These are phyloP conservation scores for Triglochin maritima DNA, from an alignment of 106 monocot genomes.

Conservation along the genomic window DNA sequence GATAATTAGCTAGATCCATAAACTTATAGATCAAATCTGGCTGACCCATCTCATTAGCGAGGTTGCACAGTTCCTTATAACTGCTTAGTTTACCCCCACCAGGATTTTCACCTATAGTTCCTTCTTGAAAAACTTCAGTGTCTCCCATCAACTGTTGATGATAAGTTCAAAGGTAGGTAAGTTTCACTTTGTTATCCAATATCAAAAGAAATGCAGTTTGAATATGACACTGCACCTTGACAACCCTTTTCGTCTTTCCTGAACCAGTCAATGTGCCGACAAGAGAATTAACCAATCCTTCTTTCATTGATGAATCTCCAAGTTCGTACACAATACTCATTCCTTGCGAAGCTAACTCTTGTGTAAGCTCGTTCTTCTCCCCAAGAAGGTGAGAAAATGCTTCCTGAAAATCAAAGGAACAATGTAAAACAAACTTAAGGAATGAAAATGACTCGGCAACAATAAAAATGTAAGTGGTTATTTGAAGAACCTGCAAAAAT, in stretches of 20 bases:
- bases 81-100: slow-evolving; percentile 85
- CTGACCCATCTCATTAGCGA: slow-evolving; percentile 99
- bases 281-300: slow-evolving; percentile 78
- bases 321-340: slow-evolving; percentile 99
- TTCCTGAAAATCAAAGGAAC: slow-evolving; percentile 43
- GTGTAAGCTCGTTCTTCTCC: slow-evolving; percentile 92
- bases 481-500: neutral
- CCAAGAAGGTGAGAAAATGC: slow-evolving; percentile 91
- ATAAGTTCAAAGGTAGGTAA: slow-evolving; percentile 9
- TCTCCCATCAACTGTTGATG: slow-evolving; percentile 62
- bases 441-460: neutral
- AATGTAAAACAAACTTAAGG: too few relatives aligned
- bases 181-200: slow-evolving; percentile 4
- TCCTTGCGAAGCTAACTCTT: slow-evolving; percentile 97
- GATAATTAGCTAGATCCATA: slow-evolving; percentile 99
- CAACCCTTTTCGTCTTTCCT: slow-evolving; percentile 82
- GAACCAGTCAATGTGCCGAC: slow-evolving; percentile 92
- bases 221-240: slow-evolving; percentile 41
- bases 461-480: neutral
- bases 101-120: slow-evolving; percentile 62
- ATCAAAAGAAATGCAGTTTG: neutral
- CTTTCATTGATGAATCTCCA: slow-evolving; percentile 85
- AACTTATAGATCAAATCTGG: slow-evolving; percentile 96
- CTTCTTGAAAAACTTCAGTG: slow-evolving; percentile 98
- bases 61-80: slow-evolving; percentile 90